Percentiles rank a stretch among this genome's conserved stretches.
phyloP scores from a whole-genome alignment of 192 early-diverging fungal species.

The Linnemannia zychae region DNA sequence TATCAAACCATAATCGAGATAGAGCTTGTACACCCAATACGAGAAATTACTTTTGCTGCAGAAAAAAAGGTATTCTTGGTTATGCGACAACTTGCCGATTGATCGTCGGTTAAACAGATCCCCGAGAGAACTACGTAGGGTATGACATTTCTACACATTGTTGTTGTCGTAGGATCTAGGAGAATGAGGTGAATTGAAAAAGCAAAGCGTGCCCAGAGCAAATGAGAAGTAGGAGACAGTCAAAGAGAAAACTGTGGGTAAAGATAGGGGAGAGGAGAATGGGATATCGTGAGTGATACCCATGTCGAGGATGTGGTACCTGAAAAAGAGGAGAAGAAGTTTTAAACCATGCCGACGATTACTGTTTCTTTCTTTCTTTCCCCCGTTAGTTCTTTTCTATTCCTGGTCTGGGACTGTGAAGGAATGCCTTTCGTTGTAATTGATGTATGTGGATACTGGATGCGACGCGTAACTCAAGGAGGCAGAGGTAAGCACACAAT shows the following conservation, averaged over 20 bases:
- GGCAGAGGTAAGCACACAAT: neutral
- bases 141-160: neutral
- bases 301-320: neutral
- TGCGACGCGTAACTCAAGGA: neutral
- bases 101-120: neutral
- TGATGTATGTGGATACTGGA: too few relatives aligned
- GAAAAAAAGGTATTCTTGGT: neutral
- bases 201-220: neutral
- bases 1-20: neutral
- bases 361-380: neutral
- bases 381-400: neutral
- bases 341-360: neutral
- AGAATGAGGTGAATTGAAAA: neutral
- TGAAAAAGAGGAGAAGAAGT: neutral
- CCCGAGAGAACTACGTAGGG: neutral
- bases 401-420: neutral
- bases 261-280: neutral
- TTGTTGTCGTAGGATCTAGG: neutral
- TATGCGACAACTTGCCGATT: neutral
- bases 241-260: neutral
- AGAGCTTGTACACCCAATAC: neutral
- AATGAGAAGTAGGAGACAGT: neutral
- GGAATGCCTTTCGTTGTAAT: neutral
- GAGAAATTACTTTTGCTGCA: neutral
- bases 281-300: neutral